phyloP scores from a whole-genome alignment of 1,284 basidiomycete species.

The Ceratobasidium sp. region DNA sequence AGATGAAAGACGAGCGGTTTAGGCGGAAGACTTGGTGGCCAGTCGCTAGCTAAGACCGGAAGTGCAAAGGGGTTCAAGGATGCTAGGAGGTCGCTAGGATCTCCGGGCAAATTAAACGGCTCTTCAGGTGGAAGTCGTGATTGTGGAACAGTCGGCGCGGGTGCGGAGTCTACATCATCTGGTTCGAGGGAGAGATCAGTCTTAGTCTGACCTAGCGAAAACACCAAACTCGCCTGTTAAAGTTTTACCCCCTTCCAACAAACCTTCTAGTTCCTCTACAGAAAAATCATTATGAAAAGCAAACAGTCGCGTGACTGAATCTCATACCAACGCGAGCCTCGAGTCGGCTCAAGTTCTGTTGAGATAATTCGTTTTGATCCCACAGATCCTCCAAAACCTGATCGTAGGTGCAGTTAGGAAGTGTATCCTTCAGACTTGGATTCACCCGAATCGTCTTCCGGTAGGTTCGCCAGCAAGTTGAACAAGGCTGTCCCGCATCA shows the following conservation, averaged over 20 bases:
- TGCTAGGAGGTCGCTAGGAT: no score
- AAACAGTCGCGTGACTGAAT: not conserved
- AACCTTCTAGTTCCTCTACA: conserved; percentile 25
- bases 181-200: no score
- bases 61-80: not conserved
- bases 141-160: no score
- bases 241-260: no score
- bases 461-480: conserved; percentile 23
- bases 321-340: conserved; percentile 32
- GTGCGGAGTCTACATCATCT: no score
- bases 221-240: no score
- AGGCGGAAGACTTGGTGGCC: conserved; percentile 11
- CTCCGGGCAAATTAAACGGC: no score
- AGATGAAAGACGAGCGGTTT: conserved; percentile 31
- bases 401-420: conserved; percentile 31
- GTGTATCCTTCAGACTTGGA: conserved; percentile 6
- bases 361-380: conserved; percentile 1
- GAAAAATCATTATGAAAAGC: not conserved
- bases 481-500: conserved; percentile 29
- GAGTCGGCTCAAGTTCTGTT: conserved; percentile 7
- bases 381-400: not conserved
- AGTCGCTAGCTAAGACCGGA: not conserved
- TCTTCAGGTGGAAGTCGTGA: no score
- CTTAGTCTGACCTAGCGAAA: no score
- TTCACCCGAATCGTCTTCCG: conserved; percentile 29